These are phyloP conservation scores for Paramecium sonneborni DNA, from an alignment of 73 alveolate genomes.

Conservation along the genomic window DNA sequence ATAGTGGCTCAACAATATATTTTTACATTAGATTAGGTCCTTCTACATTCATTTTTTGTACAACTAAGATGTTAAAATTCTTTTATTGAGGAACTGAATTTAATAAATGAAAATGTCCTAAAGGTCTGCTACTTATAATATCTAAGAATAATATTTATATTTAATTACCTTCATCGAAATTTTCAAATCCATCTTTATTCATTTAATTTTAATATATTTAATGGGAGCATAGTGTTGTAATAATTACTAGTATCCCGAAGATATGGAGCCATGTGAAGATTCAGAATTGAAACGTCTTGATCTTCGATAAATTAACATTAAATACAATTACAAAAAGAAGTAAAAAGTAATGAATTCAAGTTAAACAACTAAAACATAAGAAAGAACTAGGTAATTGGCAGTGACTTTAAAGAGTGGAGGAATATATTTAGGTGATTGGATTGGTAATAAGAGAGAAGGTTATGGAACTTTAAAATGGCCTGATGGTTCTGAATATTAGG, in stretches of 20 bases:
- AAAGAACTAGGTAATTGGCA: neutral
- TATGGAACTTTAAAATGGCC: conserved; percentile 46
- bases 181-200: conserved; percentile 19
- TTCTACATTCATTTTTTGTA: conserved; percentile 1
- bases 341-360: neutral
- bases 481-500: conserved; percentile 63
- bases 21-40: neutral
- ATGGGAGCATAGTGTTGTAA: conserved; percentile 34
- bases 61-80: neutral
- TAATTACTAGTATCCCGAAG: neutral
- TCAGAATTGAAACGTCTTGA: neutral
- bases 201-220: neutral
- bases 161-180: neutral
- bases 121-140: neutral
- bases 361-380: neutral
- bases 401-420: conserved; percentile 56
- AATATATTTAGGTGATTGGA: conserved; percentile 64
- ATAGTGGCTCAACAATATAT: neutral
- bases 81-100: neutral
- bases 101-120: neutral
- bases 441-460: conserved; percentile 62
- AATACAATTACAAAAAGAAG: neutral
- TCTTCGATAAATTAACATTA: neutral
- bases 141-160: neutral
- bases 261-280: conserved; percentile 42